phyloP scores from a whole-genome alignment of 164 flowering plant species.

The Hamamelis virginiana region DNA sequence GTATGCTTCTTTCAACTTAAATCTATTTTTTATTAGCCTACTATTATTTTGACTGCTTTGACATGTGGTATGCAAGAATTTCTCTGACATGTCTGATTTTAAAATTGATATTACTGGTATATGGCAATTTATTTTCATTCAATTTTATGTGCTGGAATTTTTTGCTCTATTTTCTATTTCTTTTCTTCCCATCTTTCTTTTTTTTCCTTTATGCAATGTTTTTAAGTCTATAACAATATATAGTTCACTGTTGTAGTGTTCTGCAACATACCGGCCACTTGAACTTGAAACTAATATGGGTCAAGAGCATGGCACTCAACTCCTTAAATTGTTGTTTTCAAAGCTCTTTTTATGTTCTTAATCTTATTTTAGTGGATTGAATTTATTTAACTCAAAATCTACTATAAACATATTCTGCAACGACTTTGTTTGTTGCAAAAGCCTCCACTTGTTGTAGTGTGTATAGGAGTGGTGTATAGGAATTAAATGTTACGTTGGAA shows the following conservation, averaged over 20 bases:
- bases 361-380: neutral
- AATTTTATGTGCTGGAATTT: neutral
- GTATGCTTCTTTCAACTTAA: conserved; percentile 43
- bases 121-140: conserved; percentile 5
- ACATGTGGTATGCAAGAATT: conserved; percentile 39
- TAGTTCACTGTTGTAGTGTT: conserved; percentile 37
- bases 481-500: neutral
- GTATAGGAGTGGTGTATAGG: neutral
- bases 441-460: too few species aligned
- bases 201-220: neutral
- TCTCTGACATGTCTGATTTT: conserved; percentile 46
- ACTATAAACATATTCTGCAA: neutral
- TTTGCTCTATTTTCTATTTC: neutral
- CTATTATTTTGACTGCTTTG: conserved; percentile 13
- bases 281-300: conserved; percentile 35
- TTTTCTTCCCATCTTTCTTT: neutral
- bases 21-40: conserved; percentile 2
- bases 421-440: too few species aligned
- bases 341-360: conserved; percentile 40
- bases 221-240: neutral
- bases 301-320: conserved; percentile 40
- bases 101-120: conserved; percentile 68
- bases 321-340: conserved; percentile 51
- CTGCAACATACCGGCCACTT: conserved; percentile 42
- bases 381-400: neutral